A percentile compares a stretch with the other conserved stretches of the same genome.
Conservation (phyloP, 2,329 filamentous ascomycete genomes). For the Rhexocercosporidium sp. region DNA sequence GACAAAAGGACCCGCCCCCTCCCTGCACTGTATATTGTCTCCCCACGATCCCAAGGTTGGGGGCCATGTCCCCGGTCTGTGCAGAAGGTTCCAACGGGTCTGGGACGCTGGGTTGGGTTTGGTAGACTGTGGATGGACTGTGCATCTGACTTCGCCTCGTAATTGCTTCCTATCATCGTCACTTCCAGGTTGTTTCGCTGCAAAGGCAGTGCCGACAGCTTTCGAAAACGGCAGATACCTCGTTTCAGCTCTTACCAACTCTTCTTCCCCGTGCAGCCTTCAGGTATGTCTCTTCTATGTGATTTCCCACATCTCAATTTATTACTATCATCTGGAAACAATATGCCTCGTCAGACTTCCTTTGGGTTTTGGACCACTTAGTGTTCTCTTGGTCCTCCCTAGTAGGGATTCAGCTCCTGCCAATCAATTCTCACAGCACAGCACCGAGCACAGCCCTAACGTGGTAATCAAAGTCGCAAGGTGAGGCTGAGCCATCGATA, state of each 20-base stretch:
- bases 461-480: background rate
- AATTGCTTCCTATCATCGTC: background rate
- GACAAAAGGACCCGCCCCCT: background rate
- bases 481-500: background rate
- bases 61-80: background rate
- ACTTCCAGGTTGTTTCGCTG: too few relatives aligned
- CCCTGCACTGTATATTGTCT: background rate
- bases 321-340: background rate
- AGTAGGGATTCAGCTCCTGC: conserved; percentile 3
- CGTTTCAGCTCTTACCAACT: background rate
- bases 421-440: background rate
- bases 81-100: conserved; percentile 3
- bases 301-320: background rate
- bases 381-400: background rate
- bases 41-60: conserved; percentile 1
- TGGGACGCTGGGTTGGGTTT: background rate
- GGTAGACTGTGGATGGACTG: conserved; percentile 7
- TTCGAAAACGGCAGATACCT: background rate
- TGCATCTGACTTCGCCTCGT: background rate
- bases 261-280: background rate
- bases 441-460: conserved; percentile 2
- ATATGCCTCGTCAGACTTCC: background rate
- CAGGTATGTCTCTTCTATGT: too few relatives aligned
- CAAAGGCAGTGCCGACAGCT: background rate
- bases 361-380: background rate